Evolutionary conservation across 2,329 filamentous ascomycete species (phyloP).

Genomic region (Aureobasidium sp.): DNA sequence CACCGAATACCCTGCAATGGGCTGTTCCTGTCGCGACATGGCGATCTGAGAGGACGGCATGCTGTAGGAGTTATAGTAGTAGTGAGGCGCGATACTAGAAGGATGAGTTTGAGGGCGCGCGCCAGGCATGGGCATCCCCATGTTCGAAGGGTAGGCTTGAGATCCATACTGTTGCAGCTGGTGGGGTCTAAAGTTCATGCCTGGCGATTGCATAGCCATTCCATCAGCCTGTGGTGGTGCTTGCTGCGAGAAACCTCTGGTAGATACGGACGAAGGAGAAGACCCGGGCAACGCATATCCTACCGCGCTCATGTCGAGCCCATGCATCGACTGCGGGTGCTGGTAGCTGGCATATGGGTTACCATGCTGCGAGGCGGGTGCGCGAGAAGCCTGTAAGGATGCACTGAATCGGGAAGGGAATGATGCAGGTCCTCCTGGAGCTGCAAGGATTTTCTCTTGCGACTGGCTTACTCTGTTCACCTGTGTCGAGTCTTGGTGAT

Average conservation of each 20-base stretch:
- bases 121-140: not conserved
- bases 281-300: not conserved
- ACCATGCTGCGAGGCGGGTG: not conserved
- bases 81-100: not conserved
- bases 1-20: not conserved
- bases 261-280: not conserved
- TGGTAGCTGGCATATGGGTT: not conserved
- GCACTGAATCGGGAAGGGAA: not conserved
- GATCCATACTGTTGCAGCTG: not conserved
- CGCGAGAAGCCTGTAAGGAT: not conserved
- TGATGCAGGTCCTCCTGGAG: not conserved
- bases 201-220: not conserved
- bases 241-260: not conserved
- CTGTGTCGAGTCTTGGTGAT: not conserved
- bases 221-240: not conserved
- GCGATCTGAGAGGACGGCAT: not conserved
- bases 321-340: not conserved
- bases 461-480: not conserved
- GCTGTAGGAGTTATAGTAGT: not conserved
- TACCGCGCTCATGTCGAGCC: constrained; percentile 6
- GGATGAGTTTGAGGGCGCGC: not conserved
- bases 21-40: not conserved
- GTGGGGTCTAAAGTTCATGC: not conserved
- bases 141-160: not conserved
- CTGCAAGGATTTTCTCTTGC: not conserved